Evolutionary conservation across 768 basidiomycete genomes (phyloP), one percentile per base, ranked within the genome.

Genomic region (Pulveroboletus sp.): DNA sequence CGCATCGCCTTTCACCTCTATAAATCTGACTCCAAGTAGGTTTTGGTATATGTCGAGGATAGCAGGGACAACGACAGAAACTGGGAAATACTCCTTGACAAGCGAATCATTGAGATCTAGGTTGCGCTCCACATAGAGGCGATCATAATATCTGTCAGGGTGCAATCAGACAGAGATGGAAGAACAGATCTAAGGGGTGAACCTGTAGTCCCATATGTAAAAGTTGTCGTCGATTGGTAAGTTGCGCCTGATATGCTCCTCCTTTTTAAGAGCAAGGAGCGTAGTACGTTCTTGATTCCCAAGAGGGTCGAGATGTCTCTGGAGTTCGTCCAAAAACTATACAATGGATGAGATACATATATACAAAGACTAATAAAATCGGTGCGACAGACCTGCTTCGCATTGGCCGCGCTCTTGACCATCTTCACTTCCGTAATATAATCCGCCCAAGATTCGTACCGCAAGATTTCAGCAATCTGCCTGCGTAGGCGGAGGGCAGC

Each of bases 61-160:
- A 4, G 85, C 76, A 6, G 89, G 86, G 10, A 94, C 86, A 38
- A 94, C 89, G 15, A 84, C 79, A 3, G 81, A 74, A 3, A 93
- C 92, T 0, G 90, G 89, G 78, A 94, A 93, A 66, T 92, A 90
- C 64, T 93, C 86, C 68, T 93, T 92, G 56, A 93, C 82, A 11
- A 84, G 72, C 54, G 78, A 78, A 56, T 92, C 87, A 53, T 93
- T 89, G 31, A 91, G 76, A 32, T 76, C 73, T 26, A 93, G 73
- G 18, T 76, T 75, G 58, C 78, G 73, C 67, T 92, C 86, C 46
- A 85, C 71, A 60, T 72, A 87, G 39, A 68, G 54, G 30, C 66
- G 57, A 46, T 66, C 66, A 35, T 68, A 68, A 36, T 66, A 68
- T 52, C 61, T 74, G 17, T 9, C 33, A 10, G 7, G 1, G 10